These are phyloP conservation scores for Xylaria palmicola DNA, from an alignment of 495 filamentous ascomycete genomes.

Conservation along the genomic window DNA sequence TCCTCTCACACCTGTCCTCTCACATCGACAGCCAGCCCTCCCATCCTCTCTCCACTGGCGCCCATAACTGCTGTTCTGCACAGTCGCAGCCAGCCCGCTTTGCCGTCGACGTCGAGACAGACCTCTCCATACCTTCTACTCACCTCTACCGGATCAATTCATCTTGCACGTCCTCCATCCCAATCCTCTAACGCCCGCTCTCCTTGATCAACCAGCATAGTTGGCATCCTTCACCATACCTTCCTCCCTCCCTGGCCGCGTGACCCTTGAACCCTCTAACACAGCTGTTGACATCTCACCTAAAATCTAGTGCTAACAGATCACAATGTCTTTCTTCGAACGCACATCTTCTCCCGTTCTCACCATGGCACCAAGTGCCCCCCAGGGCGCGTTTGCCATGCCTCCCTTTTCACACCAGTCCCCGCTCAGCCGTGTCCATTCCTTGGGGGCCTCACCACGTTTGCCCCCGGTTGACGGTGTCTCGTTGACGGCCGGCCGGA, in stretches of 20 bases:
- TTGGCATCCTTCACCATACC: slow-evolving; percentile 3
- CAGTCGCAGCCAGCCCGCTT: not conserved
- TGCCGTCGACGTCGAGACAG: not conserved
- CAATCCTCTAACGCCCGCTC: slow-evolving; percentile 17
- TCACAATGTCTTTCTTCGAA: slow-evolving; percentile 47
- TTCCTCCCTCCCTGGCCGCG: not conserved
- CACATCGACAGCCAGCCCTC: not conserved
- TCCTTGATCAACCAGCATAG: slow-evolving; percentile 21
- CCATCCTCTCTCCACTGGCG: not conserved
- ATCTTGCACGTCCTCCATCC: slow-evolving; percentile 1
- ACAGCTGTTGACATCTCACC: slow-evolving; percentile 30
- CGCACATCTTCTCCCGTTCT: slow-evolving; percentile 53
- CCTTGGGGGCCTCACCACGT: slow-evolving; percentile 18
- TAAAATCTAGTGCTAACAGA: slow-evolving; percentile 38
- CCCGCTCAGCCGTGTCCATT: slow-evolving; percentile 40
- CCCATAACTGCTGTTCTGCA: not conserved
- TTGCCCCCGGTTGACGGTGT: slow-evolving; percentile 19
- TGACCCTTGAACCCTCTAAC: slow-evolving; percentile 19
- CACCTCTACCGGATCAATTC: slow-evolving; percentile 27
- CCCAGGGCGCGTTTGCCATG: slow-evolving; percentile 46
- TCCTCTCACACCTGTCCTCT: not conserved
- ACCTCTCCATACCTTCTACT: slow-evolving; percentile 15
- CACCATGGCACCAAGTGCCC: slow-evolving; percentile 48
- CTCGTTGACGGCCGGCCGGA: slow-evolving; percentile 50
- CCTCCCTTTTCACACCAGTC: slow-evolving; percentile 40